Evolutionary conservation across 306 rosid genomes (phyloP), one percentile per base, ranked within the genome.

Genomic region (Quercus engelmannii): DNA sequence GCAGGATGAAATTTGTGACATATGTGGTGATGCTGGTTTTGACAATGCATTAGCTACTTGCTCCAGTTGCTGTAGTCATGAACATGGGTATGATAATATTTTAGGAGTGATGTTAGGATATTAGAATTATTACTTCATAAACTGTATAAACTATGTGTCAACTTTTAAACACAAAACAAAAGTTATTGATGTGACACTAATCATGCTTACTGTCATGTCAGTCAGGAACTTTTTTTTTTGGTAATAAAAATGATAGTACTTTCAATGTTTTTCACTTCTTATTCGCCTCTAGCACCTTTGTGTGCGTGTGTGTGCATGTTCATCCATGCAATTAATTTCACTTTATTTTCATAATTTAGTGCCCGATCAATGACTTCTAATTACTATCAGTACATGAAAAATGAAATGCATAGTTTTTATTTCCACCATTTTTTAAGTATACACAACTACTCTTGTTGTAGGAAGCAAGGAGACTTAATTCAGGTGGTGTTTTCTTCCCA

Each of bases 1-100:
- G 80, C 94, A 93, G 97, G 84, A 55, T 31, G 55, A 61, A 73
- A 86, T 77, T 12, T 93, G 97, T 15, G 86, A 88, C 69, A 62
- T 70, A 41, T 93, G 97, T 28, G 96, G 94, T n/a, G 80, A 25
- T 57, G 69, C 17, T 85, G 89, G 88, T 52, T 77, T 15, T 67
- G 23, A 31, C 6, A 86, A 90, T 28, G 20, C 71, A 41, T 55
- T 83, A 78, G 79, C 59, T 12, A 74, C 86, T 74, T 93, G 96
- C 81, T 28, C 65, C 19, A 78, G 81, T 73, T 91, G 96, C 90
- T 74, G 74, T 1, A 12, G 70, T 76, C 61, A 83, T 63, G 90
- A 86, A 69, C 96, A 93, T 77, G 19, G 20, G 97, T 93, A 65
- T 33, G 71, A 65, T 30, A 65, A 31, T 30, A 30, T 46, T 65